phyloP scores from a whole-genome alignment of 1,284 basidiomycete species.

The Fistulinella cinereoalba region DNA sequence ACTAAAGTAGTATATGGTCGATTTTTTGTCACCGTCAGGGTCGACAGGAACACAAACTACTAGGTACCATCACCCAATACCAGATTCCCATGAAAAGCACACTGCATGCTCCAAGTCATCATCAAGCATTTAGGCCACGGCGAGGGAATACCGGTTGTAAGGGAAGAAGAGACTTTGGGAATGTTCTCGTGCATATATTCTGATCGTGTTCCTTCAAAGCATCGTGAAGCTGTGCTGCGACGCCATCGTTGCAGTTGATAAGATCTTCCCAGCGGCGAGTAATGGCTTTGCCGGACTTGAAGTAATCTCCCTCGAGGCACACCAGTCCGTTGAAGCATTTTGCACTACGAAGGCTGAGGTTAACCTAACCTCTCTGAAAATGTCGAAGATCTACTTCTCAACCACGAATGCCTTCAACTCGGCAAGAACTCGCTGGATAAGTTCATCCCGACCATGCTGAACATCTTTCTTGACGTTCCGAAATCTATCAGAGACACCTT shows the following conservation, averaged over 20 bases:
- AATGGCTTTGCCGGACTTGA: constrained; percentile 34
- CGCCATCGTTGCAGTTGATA: constrained; percentile 30
- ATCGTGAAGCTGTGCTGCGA: constrained; percentile 28
- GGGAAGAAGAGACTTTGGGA: constrained; percentile 36
- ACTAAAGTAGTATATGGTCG: no score
- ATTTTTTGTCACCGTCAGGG: no score
- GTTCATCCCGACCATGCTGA: constrained; percentile 37
- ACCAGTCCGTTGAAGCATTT: constrained; percentile 41
- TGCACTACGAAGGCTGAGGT: constrained; percentile 27
- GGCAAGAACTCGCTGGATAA: constrained; percentile 41
- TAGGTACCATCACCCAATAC: no score
- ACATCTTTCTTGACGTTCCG: constrained; percentile 41
- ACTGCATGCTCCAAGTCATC: no score
- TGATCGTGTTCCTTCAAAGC: constrained; percentile 39
- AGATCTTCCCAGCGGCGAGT: constrained; percentile 36
- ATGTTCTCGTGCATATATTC: constrained; percentile 32
- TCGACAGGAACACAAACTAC: no score
- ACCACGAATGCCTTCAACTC: constrained; percentile 34
- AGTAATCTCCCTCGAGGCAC: constrained; percentile 43
- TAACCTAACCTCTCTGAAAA: constrained; percentile 1
- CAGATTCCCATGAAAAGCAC: no score
- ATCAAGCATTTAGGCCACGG: constrained; percentile 7
- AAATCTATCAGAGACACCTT: constrained; percentile 43
- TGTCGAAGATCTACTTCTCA: constrained; percentile 13
- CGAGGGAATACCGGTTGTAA: constrained; percentile 17